Conservation (phyloP, 495 filamentous ascomycete genomes). For the Saxophila tyrrhenica region DNA sequence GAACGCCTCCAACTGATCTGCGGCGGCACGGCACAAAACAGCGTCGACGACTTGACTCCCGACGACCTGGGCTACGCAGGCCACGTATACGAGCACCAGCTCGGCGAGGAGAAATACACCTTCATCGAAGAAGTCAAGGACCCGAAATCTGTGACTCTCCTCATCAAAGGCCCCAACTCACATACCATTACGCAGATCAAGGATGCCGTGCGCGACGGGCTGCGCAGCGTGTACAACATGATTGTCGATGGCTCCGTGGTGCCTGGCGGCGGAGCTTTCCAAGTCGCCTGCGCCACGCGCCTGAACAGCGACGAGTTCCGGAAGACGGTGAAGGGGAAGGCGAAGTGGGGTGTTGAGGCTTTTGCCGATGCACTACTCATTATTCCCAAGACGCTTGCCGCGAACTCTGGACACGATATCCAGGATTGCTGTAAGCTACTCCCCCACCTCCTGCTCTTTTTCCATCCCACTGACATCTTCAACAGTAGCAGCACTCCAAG, state of each 20-base stretch:
- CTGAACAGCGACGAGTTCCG: conserved; percentile 69
- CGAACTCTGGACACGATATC: conserved; percentile 91
- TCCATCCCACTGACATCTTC: conserved; percentile 12
- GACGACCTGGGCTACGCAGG: conserved; percentile 94
- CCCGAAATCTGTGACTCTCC: conserved; percentile 92
- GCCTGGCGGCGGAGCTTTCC: conserved; percentile 90
- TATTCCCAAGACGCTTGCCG: conserved; percentile 93
- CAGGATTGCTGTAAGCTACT: conserved; percentile 69
- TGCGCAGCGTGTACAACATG: conserved; percentile 95
- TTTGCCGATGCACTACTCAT: conserved; percentile 89
- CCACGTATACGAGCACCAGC: conserved; percentile 89
- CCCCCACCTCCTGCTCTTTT: background rate
- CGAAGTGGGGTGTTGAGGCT: conserved; percentile 85
- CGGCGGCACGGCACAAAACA: conserved; percentile 85
- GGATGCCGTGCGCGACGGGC: conserved; percentile 92
- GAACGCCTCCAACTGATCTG: conserved; percentile 91
- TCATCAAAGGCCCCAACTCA: conserved; percentile 94
- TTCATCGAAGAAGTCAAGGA: conserved; percentile 98
- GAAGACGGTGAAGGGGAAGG: conserved; percentile 90
- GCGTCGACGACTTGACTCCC: conserved; percentile 80
- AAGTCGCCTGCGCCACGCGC: conserved; percentile 86
- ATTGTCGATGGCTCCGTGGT: conserved; percentile 94
- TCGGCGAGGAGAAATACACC: conserved; percentile 98
- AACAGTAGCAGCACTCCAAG: conserved; percentile 69
- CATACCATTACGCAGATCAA: conserved; percentile 95